A percentile compares a stretch with the other conserved stretches of the same genome.
These are phyloP conservation scores for Nothopassalora personata DNA, from an alignment of 2,329 filamentous ascomycete species.

Conservation along the genomic window DNA sequence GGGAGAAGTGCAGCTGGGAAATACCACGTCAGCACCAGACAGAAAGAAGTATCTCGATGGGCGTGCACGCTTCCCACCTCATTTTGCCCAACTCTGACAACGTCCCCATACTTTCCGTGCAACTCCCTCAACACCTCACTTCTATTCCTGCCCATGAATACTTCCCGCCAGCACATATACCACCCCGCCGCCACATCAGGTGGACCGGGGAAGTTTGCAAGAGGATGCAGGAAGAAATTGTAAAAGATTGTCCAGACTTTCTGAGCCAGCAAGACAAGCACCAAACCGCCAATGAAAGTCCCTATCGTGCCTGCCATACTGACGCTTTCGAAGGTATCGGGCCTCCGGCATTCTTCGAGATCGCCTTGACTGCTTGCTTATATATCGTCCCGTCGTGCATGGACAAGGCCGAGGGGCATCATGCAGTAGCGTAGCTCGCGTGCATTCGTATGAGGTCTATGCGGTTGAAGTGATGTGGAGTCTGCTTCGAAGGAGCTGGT, in stretches of 20 bases:
- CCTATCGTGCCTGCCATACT: slow-evolving; percentile 4
- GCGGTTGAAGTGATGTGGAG: not conserved
- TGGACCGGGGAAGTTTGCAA: slow-evolving; percentile 11
- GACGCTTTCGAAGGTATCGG: not conserved
- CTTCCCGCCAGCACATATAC: slow-evolving; percentile 14
- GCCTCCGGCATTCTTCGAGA: not conserved
- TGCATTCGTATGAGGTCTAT: not conserved
- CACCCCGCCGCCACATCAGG: slow-evolving; percentile 8
- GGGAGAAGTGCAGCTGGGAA: slow-evolving; percentile 39
- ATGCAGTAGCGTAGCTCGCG: slow-evolving; percentile 1
- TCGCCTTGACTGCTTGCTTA: not conserved
- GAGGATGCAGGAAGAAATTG: slow-evolving; percentile 10
- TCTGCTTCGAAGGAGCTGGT: no score
- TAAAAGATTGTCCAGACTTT: slow-evolving; percentile 5
- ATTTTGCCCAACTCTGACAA: slow-evolving; percentile 16
- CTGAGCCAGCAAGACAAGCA: slow-evolving; percentile 4
- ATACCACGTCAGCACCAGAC: not conserved
- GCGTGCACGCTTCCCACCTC: slow-evolving; percentile 5
- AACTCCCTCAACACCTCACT: slow-evolving; percentile 11
- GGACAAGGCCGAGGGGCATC: not conserved
- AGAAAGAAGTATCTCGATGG: not conserved
- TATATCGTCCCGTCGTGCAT: not conserved
- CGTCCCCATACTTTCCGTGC: slow-evolving; percentile 12
- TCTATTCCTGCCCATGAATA: slow-evolving; percentile 10
- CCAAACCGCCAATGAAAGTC: not conserved